Conservation (phyloP, 495 filamentous ascomycete species). For the Tuber aestivum region DNA sequence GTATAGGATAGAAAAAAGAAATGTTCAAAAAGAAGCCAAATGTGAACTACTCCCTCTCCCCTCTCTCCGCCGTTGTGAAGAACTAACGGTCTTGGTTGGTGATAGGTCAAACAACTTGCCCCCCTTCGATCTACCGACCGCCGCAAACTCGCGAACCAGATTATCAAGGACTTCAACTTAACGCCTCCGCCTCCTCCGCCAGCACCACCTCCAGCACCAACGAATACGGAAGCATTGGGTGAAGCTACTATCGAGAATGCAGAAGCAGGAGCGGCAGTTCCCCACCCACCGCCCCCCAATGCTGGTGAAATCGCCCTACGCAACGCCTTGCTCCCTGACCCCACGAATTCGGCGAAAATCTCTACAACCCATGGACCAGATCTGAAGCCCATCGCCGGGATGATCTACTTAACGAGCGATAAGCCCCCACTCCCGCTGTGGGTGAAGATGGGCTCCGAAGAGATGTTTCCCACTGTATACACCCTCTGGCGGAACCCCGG, state of each 20-base stretch:
- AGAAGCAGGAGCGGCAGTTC: constrained; percentile 17
- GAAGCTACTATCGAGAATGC: constrained; percentile 19
- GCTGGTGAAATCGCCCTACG: constrained; percentile 50
- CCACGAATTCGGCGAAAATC: constrained; percentile 59
- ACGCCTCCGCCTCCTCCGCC: constrained; percentile 28
- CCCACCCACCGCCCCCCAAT: not conserved
- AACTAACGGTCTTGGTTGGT: not conserved
- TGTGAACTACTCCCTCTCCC: constrained; percentile 46
- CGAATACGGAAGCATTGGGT: not conserved
- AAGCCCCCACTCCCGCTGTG: constrained; percentile 60
- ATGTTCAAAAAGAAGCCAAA: constrained; percentile 83
- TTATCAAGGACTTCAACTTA: constrained; percentile 59
- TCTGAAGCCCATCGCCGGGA: constrained; percentile 58
- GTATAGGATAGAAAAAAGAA: not conserved
- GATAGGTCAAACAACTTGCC: constrained; percentile 62
- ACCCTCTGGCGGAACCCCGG: constrained; percentile 61
- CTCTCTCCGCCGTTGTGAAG: constrained; percentile 26
- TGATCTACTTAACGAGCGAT: constrained; percentile 55
- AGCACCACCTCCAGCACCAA: not conserved
- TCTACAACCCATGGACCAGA: constrained; percentile 64
- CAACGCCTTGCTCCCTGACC: constrained; percentile 61
- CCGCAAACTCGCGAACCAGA: constrained; percentile 62
- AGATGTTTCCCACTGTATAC: constrained; percentile 63
- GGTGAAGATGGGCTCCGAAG: constrained; percentile 59
- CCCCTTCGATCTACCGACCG: constrained; percentile 67